Evolutionary conservation across 2,329 filamentous ascomycete genomes (phyloP), one percentile per base, ranked within the genome.

Genomic region (Neospermospora avenae): DNA sequence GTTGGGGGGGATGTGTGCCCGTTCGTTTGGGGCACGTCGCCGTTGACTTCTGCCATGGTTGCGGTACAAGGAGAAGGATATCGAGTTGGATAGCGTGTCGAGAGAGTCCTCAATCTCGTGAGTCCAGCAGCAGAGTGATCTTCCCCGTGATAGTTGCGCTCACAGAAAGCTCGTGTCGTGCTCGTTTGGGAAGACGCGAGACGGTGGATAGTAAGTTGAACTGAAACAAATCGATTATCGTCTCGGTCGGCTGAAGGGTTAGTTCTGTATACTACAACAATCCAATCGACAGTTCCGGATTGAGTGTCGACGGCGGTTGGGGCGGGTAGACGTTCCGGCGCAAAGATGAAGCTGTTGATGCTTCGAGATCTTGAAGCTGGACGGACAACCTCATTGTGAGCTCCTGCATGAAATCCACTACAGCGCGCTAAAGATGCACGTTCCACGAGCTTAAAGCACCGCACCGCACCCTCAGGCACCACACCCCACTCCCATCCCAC

Each of bases 21-120:
- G 69, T 86, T 86, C 10, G 81, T 77, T 67, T 85, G 82, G 7
- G 81, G 65, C 41, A 67, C 63, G 52, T 71, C 70, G 35, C 69
- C 69, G 53, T 73, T 73, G 51, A 68, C 61, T 62, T 73, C 71
- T 55, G 67, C 68, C 70, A 73, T 73, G 35, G 16, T 46, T 31
- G 35, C 16, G 54, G 20, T 46, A 5, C 14, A 14, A 4, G n/a
- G 31, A 5, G 20, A 13, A 14, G 2, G 20, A 13, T 5, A 6
- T 31, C 28, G 28, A 31, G 5, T 31, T 31, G 5, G 11, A 6
- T 10, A 31, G 11, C 5, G 11, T 31, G 28, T 31, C 6, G 11
- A 31, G 28, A 31, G 28, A 31, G 5, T 31, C 28, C n/a, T n/a
- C n/a, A n/a, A n/a, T n/a, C n/a, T n/a, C n/a, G n/a, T n/a, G n/a